Evolutionary conservation across 1,284 basidiomycete species (phyloP).

Genomic region (Marasmius oreades): DNA sequence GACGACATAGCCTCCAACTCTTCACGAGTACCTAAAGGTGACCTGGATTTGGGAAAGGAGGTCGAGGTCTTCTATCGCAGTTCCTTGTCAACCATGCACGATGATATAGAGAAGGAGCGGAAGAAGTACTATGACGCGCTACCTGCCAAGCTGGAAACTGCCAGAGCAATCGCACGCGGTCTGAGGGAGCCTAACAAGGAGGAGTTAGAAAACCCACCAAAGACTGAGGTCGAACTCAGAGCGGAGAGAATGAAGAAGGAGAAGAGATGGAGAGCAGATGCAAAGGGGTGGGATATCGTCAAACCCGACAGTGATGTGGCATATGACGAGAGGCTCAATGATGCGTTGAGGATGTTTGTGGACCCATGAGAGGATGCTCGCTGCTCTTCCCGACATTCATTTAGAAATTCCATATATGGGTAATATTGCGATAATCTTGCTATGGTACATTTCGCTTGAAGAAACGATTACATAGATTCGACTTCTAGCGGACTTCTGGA

Average conservation of each 20-base stretch:
- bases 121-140: conserved; percentile 79
- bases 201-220: conserved; percentile 78
- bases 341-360: conserved; percentile 64
- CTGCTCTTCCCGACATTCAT: background rate
- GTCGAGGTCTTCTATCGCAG: conserved; percentile 71
- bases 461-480: no score
- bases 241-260: conserved; percentile 87
- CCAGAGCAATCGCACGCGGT: conserved; percentile 75
- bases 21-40: conserved; percentile 27
- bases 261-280: conserved; percentile 74
- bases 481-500: no score
- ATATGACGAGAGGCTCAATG: conserved; percentile 77
- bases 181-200: conserved; percentile 84
- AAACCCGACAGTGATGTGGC: conserved; percentile 56
- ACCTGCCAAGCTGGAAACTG: conserved; percentile 64
- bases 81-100: conserved; percentile 52
- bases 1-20: conserved; percentile 19
- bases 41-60: conserved; percentile 74
- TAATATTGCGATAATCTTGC: background rate
- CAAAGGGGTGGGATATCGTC: conserved; percentile 77
- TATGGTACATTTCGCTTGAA: background rate
- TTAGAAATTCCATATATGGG: background rate
- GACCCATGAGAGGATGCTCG: conserved; percentile 26
- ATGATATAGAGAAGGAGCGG: conserved; percentile 67
- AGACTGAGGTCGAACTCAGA: conserved; percentile 83